A percentile compares a stretch with the other conserved stretches of the same genome.
phyloP scores from a whole-genome alignment of 371 early-diverging fungal species.

The Gilbertella persicaria region DNA sequence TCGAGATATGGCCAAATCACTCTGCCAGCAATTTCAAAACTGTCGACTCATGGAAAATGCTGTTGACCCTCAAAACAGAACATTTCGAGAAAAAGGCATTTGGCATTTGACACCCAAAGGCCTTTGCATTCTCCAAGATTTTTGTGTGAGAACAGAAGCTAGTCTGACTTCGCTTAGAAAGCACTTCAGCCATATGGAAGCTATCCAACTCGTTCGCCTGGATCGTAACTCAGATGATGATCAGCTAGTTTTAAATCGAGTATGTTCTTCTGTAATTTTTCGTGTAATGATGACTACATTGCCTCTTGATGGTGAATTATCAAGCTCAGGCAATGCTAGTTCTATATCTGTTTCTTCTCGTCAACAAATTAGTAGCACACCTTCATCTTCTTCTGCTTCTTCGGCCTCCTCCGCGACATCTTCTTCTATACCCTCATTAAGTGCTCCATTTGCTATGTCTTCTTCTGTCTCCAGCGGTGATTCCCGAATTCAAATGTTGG shows the following conservation, averaged over 20 bases:
- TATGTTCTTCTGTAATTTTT: slow-evolving; percentile 34
- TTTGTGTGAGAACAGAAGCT: slow-evolving; percentile 47
- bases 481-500: slow-evolving; percentile 39
- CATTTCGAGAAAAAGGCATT: slow-evolving; percentile 56
- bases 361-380: slow-evolving; percentile 10
- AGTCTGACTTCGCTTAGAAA: slow-evolving; percentile 31
- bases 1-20: slow-evolving; percentile 63
- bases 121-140: slow-evolving; percentile 56
- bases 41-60: slow-evolving; percentile 59
- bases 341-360: slow-evolving; percentile 17
- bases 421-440: slow-evolving; percentile 25
- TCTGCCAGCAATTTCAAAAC: slow-evolving; percentile 66
- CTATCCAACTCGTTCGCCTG: slow-evolving; percentile 41
- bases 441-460: slow-evolving; percentile 32
- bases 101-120: slow-evolving; percentile 66
- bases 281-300: slow-evolving; percentile 46
- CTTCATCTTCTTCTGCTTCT: slow-evolving; percentile 23
- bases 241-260: slow-evolving; percentile 33
- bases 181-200: slow-evolving; percentile 41
- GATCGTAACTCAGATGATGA: slow-evolving; percentile 51
- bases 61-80: slow-evolving; percentile 49
- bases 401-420: slow-evolving; percentile 25
- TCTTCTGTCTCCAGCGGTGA: slow-evolving; percentile 22
- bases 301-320: slow-evolving; percentile 42
- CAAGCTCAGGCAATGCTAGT: slow-evolving; percentile 19